Evolutionary conservation across 257 asterid genomes (phyloP), one percentile per base, ranked within the genome.

Genomic region (Penstemon newberryi): DNA sequence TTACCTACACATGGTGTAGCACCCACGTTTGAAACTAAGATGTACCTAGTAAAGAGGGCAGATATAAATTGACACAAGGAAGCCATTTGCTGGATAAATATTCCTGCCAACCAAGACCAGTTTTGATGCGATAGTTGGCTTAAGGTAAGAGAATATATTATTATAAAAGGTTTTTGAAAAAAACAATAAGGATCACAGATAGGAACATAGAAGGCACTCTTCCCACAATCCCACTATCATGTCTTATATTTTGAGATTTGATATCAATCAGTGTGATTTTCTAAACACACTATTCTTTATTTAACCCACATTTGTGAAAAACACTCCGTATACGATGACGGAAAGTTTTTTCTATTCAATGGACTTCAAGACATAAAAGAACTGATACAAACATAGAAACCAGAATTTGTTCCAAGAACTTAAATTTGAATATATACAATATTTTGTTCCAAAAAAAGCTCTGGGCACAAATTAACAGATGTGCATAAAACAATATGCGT

Each of bases 331-430:
- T 11, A 12, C 71, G 18, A 49, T 13, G 33, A 6, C 2, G 33
- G 25, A n/a, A 55, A 36, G 10, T 8, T 52, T 15, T 47, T 49
- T 13, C 49, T 69, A n/a, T 11, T 15, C 11, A 63, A 19, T 57
- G 46, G 38, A 41, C 63, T 59, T 73, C 44, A 41, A 43, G 33
- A 46, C 44, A 19, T 46, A 58, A 59, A 8, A 58, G 25, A 58
- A 56, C 37, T 10, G 45, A 12, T 54, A 33, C 45, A 72, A 59
- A 53, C 50, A 67, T 38, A 36, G 33, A 13, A 73, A 41, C 13
- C 38, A 36, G 7, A 19, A 15, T 46, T 33, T 49, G n/a, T 12
- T 63, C 40, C 49, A 68, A 68, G 71, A 74, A 68, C 56, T 25
- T 72, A 25, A 25, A 25, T 25, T 25, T 1, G 33, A 25, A 25